Evolutionary conservation across 2,329 filamentous ascomycete species (phyloP).

Genomic region (Hymenoscyphus infarciens): DNA sequence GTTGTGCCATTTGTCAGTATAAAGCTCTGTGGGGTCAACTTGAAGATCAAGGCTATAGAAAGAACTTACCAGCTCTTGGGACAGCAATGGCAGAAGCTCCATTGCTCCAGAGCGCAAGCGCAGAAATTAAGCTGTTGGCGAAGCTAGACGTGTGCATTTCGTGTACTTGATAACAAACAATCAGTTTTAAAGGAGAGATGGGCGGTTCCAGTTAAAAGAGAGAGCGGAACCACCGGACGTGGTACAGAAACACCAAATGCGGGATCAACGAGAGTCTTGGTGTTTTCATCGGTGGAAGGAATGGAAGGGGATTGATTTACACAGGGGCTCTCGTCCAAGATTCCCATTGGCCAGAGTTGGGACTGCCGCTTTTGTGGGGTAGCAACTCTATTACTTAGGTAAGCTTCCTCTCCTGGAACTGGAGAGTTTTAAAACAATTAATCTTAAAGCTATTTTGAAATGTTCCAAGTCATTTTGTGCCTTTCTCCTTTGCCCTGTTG

Average conservation of each 20-base stretch:
- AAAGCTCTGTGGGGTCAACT: not conserved
- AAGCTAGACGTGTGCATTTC: constrained; percentile 13
- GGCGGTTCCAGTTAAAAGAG: not conserved
- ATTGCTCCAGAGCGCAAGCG: constrained; percentile 6
- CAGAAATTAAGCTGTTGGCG: constrained; percentile 13
- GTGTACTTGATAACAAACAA: not conserved
- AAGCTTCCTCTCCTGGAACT: too few relatives aligned
- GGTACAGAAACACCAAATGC: not conserved
- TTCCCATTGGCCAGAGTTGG: not conserved
- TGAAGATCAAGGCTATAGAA: not conserved
- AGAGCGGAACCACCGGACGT: not conserved
- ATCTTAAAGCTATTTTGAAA: too few relatives aligned
- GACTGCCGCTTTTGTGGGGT: too few relatives aligned
- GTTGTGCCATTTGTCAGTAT: constrained; percentile 1
- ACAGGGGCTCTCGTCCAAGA: not conserved
- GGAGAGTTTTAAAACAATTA: too few relatives aligned
- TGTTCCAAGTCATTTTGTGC: not conserved
- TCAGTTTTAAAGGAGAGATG: not conserved
- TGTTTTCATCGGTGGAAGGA: too few relatives aligned
- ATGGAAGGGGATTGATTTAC: too few relatives aligned
- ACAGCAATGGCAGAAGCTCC: constrained; percentile 7
- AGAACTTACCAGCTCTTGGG: constrained; percentile 8
- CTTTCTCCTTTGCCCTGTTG: too few relatives aligned
- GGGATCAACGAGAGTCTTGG: not conserved
- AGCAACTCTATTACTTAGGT: too few relatives aligned